Evolutionary conservation across 169 alveolate genomes (phyloP).

Genomic region (Plasmodium yoelii): DNA sequence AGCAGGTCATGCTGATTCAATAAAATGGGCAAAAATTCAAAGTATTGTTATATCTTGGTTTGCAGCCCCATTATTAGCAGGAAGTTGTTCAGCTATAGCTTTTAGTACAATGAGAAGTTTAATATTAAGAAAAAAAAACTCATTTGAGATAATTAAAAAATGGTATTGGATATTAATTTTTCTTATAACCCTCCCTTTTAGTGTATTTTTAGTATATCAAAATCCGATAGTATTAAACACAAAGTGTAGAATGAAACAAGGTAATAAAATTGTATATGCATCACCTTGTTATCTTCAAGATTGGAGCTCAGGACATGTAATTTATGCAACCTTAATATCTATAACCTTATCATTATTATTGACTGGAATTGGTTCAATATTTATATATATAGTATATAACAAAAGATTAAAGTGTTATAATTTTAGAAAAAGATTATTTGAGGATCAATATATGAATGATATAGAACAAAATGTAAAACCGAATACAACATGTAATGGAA

Average conservation of each 20-base stretch:
- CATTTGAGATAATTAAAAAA: conserved; percentile 76
- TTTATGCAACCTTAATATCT: conserved; percentile 57
- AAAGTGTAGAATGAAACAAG: conserved; percentile 36
- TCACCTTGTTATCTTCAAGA: conserved; percentile 78
- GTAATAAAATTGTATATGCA: background rate
- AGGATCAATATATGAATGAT: conserved; percentile 35
- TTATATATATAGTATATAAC: conserved; percentile 68
- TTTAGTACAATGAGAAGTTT: conserved; percentile 60
- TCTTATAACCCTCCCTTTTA: conserved; percentile 57
- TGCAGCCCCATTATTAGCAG: conserved; percentile 80
- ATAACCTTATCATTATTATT: conserved; percentile 50
- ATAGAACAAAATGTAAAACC: conserved; percentile 17
- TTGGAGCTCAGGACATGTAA: conserved; percentile 78
- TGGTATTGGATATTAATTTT: conserved; percentile 73
- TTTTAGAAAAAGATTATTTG: conserved; percentile 43
- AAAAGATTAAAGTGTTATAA: conserved; percentile 16
- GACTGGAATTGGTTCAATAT: conserved; percentile 47
- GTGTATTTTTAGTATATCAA: conserved; percentile 70
- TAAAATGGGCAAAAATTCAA: conserved; percentile 85
- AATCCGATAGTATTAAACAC: conserved; percentile 67
- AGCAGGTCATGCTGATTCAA: conserved; percentile 83
- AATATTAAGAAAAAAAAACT: conserved; percentile 67
- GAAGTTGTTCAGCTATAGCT: conserved; percentile 62
- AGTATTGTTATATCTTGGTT: conserved; percentile 87
- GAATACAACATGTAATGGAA: conserved; percentile 3